Conservation (phyloP, 805 yeast genomes). For the Komagataella ulmi region DNA sequence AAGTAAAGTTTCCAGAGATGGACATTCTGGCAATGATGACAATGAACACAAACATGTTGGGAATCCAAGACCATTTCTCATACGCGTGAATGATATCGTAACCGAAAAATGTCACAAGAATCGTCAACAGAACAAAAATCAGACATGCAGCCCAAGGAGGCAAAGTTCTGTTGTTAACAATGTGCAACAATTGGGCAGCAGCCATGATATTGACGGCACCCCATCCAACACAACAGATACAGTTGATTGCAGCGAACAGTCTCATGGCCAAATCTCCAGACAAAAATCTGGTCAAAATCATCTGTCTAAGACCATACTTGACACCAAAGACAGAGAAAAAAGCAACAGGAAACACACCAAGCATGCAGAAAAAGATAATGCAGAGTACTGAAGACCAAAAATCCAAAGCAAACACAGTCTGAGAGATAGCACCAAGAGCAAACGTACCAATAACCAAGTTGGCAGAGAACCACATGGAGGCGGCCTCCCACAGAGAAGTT, state of each 20-base stretch:
- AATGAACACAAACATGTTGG: conserved; percentile 59
- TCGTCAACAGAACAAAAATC: conserved; percentile 53
- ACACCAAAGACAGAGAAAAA: conserved; percentile 76
- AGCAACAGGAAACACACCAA: conserved; percentile 75
- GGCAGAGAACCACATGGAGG: conserved; percentile 86
- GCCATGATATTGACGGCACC: conserved; percentile 87
- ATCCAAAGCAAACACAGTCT: conserved; percentile 46
- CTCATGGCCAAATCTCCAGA: conserved; percentile 68
- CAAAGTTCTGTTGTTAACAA: conserved; percentile 48
- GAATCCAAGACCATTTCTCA: conserved; percentile 85
- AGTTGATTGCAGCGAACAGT: conserved; percentile 64
- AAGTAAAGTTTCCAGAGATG: conserved; percentile 48
- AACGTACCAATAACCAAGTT: conserved; percentile 78
- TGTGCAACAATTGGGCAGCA: conserved; percentile 70
- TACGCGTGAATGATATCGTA: conserved; percentile 69
- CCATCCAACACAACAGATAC: conserved; percentile 90
- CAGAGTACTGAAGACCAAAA: conserved; percentile 60
- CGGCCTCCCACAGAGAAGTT: conserved; percentile 52
- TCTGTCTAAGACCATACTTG: conserved; percentile 76
- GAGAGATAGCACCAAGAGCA: conserved; percentile 62
- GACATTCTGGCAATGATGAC: conserved; percentile 70
- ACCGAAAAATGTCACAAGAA: conserved; percentile 71
- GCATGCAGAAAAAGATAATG: conserved; percentile 57
- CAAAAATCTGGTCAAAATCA: conserved; percentile 67
- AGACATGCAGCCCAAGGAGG: conserved; percentile 92